Conservation (phyloP, 116 monocot genomes). For the Papilionanthe hybrid region DNA sequence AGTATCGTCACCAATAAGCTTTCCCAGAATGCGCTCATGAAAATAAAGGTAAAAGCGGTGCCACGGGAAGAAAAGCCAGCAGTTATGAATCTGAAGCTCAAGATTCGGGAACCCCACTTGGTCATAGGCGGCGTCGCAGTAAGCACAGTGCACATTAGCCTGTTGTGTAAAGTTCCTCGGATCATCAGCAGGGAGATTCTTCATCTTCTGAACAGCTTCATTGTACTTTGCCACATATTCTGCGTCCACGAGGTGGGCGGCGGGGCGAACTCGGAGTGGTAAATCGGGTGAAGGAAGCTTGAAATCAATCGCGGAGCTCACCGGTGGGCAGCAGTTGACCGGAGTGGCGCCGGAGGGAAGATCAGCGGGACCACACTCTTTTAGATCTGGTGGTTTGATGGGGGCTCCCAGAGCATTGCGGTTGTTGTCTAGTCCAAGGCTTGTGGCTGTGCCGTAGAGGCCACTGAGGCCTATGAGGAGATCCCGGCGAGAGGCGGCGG, state of each 20-base stretch:
- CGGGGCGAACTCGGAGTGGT: slow-evolving; percentile 30
- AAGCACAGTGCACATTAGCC: slow-evolving; percentile 60
- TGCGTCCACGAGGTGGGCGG: slow-evolving; percentile 35
- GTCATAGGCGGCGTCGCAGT: slow-evolving; percentile 54
- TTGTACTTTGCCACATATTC: slow-evolving; percentile 41
- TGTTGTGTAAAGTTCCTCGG: slow-evolving; percentile 48
- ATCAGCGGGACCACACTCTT: slow-evolving; percentile 29
- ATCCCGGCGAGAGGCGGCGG: slow-evolving; percentile 18
- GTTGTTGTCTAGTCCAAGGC: too few species aligned
- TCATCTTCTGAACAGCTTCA: slow-evolving; percentile 36
- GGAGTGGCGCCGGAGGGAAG: slow-evolving; percentile 8
- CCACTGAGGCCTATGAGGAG: slow-evolving; percentile 33
- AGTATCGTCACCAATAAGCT: slow-evolving; percentile 39
- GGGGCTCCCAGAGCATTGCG: slow-evolving; percentile 20
- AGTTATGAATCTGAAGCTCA: slow-evolving; percentile 31
- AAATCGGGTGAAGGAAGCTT: neutral
- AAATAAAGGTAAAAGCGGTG: slow-evolving; percentile 48
- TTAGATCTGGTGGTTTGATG: slow-evolving; percentile 24
- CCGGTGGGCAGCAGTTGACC: slow-evolving; percentile 27
- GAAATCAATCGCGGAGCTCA: slow-evolving; percentile 16
- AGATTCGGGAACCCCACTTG: slow-evolving; percentile 32
- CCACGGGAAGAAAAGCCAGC: slow-evolving; percentile 48
- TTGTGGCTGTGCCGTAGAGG: slow-evolving; percentile 15
- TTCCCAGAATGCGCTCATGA: slow-evolving; percentile 43
- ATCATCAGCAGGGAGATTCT: slow-evolving; percentile 29